A percentile compares a stretch with the other conserved stretches of the same genome.
Conservation (phyloP, 2,329 filamentous ascomycete species). For the Fusarium torreyae region DNA sequence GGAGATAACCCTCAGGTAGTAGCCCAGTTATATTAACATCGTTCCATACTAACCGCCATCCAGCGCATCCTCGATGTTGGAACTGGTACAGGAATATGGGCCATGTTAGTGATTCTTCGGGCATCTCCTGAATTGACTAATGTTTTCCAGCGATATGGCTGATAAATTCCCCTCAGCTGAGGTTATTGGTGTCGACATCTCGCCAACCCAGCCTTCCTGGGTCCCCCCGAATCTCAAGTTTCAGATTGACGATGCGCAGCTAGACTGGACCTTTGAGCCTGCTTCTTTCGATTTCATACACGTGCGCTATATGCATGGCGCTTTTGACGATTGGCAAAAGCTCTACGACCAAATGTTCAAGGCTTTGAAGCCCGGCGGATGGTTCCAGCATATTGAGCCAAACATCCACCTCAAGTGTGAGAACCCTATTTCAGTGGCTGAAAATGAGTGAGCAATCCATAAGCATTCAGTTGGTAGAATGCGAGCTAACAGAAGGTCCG, state of each 20-base stretch:
- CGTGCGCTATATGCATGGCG: conserved; percentile 37
- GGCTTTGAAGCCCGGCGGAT: conserved; percentile 33
- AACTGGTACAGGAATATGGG: conserved; percentile 34
- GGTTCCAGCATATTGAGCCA: conserved; percentile 38
- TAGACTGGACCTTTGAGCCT: conserved; percentile 29
- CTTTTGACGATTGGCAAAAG: conserved; percentile 30
- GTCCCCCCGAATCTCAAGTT: conserved; percentile 25
- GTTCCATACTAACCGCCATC: not conserved
- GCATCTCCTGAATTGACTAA: not conserved
- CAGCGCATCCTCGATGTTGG: conserved; percentile 30
- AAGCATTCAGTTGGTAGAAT: no score
- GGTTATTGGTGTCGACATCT: conserved; percentile 26
- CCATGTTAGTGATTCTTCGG: conserved; percentile 3
- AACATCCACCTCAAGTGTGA: conserved; percentile 31
- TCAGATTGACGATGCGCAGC: conserved; percentile 29
- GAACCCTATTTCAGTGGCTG: conserved; percentile 20
- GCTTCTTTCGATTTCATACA: conserved; percentile 37
- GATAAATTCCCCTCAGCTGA: conserved; percentile 33
- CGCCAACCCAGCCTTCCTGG: conserved; percentile 21
- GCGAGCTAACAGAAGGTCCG: not conserved
- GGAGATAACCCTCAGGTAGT: conserved; percentile 24
- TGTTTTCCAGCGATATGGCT: conserved; percentile 16
- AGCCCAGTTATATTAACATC: fast-evolving
- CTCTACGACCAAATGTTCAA: conserved; percentile 35
- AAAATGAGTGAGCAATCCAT: conserved; percentile 23